These are phyloP conservation scores for Pleurozium schreberi DNA, from an alignment of 225 moss, liverwort and hornwort species.

Conservation along the genomic window DNA sequence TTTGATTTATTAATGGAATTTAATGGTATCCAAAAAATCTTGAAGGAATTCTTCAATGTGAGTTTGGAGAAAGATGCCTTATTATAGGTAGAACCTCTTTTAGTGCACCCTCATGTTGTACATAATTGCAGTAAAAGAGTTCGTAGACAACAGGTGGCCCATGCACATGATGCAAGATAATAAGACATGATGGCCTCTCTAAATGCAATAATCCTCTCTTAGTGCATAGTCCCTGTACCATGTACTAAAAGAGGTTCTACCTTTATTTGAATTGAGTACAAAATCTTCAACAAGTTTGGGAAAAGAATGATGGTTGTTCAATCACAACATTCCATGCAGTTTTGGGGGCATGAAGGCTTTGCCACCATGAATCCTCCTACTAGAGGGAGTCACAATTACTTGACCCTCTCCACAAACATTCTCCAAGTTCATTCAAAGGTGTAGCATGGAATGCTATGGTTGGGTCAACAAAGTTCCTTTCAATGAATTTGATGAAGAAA, in stretches of 20 bases:
- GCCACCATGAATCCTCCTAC: rapidly evolving
- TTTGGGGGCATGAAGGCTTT: rapidly evolving
- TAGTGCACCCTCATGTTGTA: too few relatives aligned
- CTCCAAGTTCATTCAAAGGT: background rate
- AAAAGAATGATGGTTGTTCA: rapidly evolving
- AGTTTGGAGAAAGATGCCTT: rapidly evolving
- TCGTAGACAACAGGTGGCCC: too few relatives aligned
- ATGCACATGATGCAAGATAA: too few relatives aligned
- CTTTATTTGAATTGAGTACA: background rate
- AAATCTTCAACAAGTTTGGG: background rate
- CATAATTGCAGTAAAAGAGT: too few relatives aligned
- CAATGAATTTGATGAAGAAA: rapidly evolving
- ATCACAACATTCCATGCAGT: background rate
- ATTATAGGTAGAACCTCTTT: too few relatives aligned
- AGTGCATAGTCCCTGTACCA: too few relatives aligned
- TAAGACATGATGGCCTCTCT: too few relatives aligned
- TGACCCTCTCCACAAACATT: rapidly evolving
- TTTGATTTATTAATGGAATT: background rate
- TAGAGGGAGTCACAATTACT: background rate
- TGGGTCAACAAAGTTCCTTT: background rate
- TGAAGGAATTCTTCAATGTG: rapidly evolving
- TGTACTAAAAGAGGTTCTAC: too few relatives aligned
- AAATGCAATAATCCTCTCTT: too few relatives aligned
- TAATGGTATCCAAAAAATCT: background rate
- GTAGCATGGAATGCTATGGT: rapidly evolving